Evolutionary conservation across 768 basidiomycete genomes (phyloP).

Genomic region (Dendrothele bispora): DNA sequence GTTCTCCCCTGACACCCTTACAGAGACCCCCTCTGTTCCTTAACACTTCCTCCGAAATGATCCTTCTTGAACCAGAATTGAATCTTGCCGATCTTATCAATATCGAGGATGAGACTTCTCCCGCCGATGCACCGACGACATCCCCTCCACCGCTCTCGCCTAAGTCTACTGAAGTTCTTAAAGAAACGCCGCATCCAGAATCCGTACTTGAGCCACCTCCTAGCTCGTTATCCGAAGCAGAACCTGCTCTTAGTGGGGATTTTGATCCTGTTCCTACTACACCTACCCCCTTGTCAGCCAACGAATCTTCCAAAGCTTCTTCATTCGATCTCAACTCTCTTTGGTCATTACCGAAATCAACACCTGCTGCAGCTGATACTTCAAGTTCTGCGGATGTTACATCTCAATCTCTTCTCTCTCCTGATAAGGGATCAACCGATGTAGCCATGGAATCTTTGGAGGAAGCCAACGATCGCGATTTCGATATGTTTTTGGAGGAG

Average conservation of each 20-base stretch:
- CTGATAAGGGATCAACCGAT: constrained; percentile 31
- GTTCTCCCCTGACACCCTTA: neutral
- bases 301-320: constrained; percentile 13
- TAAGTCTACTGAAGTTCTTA: constrained; percentile 12
- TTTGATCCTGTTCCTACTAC: neutral
- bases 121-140: constrained; percentile 19
- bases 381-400: constrained; percentile 23
- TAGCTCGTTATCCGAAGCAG: constrained; percentile 41
- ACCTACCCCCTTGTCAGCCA: constrained; percentile 7
- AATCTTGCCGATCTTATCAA: constrained; percentile 78
- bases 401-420: constrained; percentile 7
- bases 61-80: constrained; percentile 55
- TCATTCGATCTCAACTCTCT: constrained; percentile 69
- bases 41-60: constrained; percentile 40
- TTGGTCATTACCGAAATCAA: constrained; percentile 68
- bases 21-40: constrained; percentile 22
- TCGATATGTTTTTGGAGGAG: constrained; percentile 82
- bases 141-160: constrained; percentile 14
- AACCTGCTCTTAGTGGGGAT: too few species aligned
- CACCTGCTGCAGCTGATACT: constrained; percentile 14
- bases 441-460: constrained; percentile 42
- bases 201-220: constrained; percentile 6
- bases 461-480: constrained; percentile 74
- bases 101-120: constrained; percentile 72
- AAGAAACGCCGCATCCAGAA: neutral